Evolutionary conservation across 2,329 filamentous ascomycete genomes (phyloP), one percentile per base, ranked within the genome.

Genomic region (Pseudovirgaria hyperparasitica): DNA sequence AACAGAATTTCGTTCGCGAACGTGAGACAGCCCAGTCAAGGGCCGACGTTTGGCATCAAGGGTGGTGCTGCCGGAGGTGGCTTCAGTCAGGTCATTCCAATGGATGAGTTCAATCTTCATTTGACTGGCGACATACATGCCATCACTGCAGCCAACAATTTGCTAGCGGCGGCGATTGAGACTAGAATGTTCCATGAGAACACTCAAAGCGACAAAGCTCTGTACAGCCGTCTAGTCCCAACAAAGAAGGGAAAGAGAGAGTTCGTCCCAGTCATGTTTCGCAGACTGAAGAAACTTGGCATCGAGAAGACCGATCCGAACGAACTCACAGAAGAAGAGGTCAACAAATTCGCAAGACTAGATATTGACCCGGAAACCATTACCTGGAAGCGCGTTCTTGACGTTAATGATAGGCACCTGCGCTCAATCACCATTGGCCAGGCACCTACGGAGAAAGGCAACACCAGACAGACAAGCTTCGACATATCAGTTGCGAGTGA

Each of bases 71-170:
- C 90, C 30, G 90, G 90, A 46, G 90, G 90, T 54, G 90, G 90
- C 20, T 98, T 96, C 71, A 93, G 84, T 55, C 90, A 98, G 56
- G 90, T 98, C 48, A 96, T 98, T 45, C 90, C 90, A 32, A 98
- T 98, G 90, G 90, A 98, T 45, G 90, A 98, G 57, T 98, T 98
- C 66, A 98, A 98, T 60, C 65, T 98, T 49, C 90, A 98, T 55
- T 62, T 98, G 46, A 98, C 90, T 29, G 90, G 90, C 45, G 90
- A 98, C 52, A 96, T 98, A 31, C 90, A 98, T 54, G 90, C 90
- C 39, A 90, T 98, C 47, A 85, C 85, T 28, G 87, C 87, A 16
- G 90, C 90, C 19, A 98, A 96, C 69, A 98, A 98, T 59, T 67
- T 98, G 31, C 71, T 98, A 22, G 87, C 90, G 23, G 90, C 90